Percentiles rank a stretch among this genome's conserved stretches.
Conservation (phyloP, 2,329 filamentous ascomycete genomes). For the Apiospora kogelbergensis region DNA sequence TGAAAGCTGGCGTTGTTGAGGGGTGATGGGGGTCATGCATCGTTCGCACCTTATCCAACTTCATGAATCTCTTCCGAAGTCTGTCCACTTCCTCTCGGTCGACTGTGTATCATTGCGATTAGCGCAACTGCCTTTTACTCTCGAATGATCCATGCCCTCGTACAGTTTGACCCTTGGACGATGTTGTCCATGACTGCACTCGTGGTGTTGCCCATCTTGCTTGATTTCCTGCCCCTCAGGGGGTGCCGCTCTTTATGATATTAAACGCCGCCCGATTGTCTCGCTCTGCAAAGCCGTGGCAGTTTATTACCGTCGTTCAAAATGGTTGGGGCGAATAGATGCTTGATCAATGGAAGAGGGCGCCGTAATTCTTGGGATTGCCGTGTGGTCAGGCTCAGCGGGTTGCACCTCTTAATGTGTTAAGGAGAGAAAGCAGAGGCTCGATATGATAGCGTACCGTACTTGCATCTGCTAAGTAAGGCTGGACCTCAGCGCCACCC, state of each 20-base stretch:
- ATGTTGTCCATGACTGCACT: conserved; percentile 88
- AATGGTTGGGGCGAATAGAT: background rate
- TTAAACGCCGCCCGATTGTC: background rate
- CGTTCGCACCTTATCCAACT: conserved; percentile 88
- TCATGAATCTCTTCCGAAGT: conserved; percentile 97
- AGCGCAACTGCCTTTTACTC: background rate
- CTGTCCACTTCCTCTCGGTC: conserved; percentile 96
- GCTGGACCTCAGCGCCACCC: background rate
- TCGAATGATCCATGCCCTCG: background rate
- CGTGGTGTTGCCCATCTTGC: conserved; percentile 65
- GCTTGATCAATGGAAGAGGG: background rate
- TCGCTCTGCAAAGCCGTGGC: background rate
- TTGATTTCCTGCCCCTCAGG: conserved; percentile 6
- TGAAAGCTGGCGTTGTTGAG: too few relatives aligned
- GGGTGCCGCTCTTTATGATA: conserved; percentile 1
- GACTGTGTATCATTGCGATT: conserved; percentile 57
- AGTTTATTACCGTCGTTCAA: background rate
- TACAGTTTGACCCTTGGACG: conserved; percentile 95
- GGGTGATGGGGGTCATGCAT: background rate
- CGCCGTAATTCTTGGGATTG: background rate
- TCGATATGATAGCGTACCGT: background rate
- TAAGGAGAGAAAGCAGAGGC: background rate
- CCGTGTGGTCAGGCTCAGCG: background rate
- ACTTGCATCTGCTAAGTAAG: conserved; percentile 5
- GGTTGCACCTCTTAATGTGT: background rate